A percentile compares a stretch with the other conserved stretches of the same genome.
These are phyloP conservation scores for Beauveria australis DNA, from an alignment of 2,329 filamentous ascomycete genomes.

Conservation along the genomic window DNA sequence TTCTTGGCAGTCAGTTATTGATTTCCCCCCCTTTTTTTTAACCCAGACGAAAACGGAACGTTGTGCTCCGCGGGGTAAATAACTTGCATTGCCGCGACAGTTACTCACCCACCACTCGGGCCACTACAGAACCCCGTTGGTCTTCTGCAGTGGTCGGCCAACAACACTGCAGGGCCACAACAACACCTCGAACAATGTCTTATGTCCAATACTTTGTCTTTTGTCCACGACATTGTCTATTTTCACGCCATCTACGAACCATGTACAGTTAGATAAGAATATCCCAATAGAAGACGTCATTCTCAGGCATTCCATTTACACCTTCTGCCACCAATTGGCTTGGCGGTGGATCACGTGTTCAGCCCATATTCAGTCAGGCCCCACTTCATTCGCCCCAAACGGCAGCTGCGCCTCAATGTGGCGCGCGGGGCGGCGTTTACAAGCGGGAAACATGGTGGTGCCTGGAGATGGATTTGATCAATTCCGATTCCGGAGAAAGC, in stretches of 20 bases:
- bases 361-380: neutral
- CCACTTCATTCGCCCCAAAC: neutral
- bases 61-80: too few relatives aligned
- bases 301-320: neutral
- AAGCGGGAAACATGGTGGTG: neutral
- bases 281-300: constrained; percentile 6
- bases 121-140: too few relatives aligned
- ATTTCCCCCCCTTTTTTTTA: neutral
- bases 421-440: neutral
- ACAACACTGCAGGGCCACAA: too few relatives aligned
- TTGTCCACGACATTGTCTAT: too few relatives aligned
- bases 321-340: neutral
- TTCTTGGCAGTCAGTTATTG: neutral
- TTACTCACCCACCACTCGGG: too few relatives aligned
- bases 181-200: too few relatives aligned
- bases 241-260: too few relatives aligned
- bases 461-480: neutral
- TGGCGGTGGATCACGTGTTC: constrained; percentile 10
- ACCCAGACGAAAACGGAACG: too few relatives aligned
- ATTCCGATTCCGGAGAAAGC: neutral
- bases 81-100: too few relatives aligned
- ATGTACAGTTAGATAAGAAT: too few relatives aligned
- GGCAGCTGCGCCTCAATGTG: constrained; percentile 1
- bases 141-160: too few relatives aligned
- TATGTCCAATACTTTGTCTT: too few relatives aligned